These are phyloP conservation scores for Elasticomyces elasticus DNA, from an alignment of 495 filamentous ascomycete genomes.

Conservation along the genomic window DNA sequence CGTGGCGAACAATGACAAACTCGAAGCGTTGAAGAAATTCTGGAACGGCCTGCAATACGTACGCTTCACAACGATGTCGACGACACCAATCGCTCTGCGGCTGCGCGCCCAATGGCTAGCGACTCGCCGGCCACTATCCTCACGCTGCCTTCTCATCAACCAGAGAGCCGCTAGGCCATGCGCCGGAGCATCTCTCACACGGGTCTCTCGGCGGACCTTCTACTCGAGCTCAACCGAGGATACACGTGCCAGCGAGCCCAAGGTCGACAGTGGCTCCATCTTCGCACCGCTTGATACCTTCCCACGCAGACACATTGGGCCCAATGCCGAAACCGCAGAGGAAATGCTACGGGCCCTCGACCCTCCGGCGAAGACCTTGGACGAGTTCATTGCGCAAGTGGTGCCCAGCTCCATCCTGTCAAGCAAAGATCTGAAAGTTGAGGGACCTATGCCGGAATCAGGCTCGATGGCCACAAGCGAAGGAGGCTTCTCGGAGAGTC, in stretches of 20 bases:
- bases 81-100: slow-evolving; percentile 6
- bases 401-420: slow-evolving; percentile 78
- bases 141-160: slow-evolving; percentile 11
- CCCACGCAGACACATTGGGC: slow-evolving; percentile 84
- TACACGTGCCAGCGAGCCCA: slow-evolving; percentile 9
- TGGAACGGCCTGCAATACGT: background rate
- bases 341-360: slow-evolving; percentile 76
- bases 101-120: slow-evolving; percentile 23
- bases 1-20: background rate
- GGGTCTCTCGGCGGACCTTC: slow-evolving; percentile 4
- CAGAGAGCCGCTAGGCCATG: background rate
- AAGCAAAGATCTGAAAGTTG: slow-evolving; percentile 47
- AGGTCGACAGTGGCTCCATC: slow-evolving; percentile 12
- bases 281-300: slow-evolving; percentile 53
- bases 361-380: slow-evolving; percentile 61
- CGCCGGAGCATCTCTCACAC: background rate
- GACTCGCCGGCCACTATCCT: slow-evolving; percentile 16
- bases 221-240: slow-evolving; percentile 21
- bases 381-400: slow-evolving; percentile 84
- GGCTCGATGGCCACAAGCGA: slow-evolving; percentile 10
- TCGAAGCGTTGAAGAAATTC: background rate
- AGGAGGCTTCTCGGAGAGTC: slow-evolving; percentile 54
- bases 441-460: slow-evolving; percentile 24
- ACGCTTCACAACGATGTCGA: slow-evolving; percentile 3
- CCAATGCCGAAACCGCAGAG: slow-evolving; percentile 57